Percentiles rank a stretch among this genome's conserved stretches.
Conservation (phyloP, 768 basidiomycete genomes). For the Nevesoporus exiguus region DNA sequence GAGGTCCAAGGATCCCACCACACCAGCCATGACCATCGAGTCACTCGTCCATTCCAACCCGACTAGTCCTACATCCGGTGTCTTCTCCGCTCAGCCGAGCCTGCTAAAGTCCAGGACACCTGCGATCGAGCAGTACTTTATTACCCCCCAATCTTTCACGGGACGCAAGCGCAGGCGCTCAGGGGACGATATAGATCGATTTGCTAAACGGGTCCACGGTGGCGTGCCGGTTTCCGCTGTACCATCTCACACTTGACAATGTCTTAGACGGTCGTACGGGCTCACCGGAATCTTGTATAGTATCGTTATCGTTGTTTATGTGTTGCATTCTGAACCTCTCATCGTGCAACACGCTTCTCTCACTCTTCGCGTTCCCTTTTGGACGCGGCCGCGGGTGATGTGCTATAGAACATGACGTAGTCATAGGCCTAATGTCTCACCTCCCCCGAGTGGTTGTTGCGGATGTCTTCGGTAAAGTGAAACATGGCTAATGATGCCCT, state of each 20-base stretch:
- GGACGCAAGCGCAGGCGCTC: constrained; percentile 31
- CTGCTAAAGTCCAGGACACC: constrained; percentile 29
- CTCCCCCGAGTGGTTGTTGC: not conserved
- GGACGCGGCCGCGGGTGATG: not conserved
- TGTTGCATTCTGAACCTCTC: constrained; percentile 1
- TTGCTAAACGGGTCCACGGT: constrained; percentile 21
- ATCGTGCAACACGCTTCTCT: not conserved
- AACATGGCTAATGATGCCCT: not conserved
- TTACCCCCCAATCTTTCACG: constrained; percentile 16
- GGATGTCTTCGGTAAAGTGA: constrained; percentile 7
- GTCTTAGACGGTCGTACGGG: not conserved
- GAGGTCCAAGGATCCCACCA: constrained; percentile 34
- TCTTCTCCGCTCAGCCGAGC: constrained; percentile 15
- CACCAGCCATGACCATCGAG: constrained; percentile 54
- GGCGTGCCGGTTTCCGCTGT: constrained; percentile 10
- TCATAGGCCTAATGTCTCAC: constrained; percentile 8
- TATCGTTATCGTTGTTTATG: constrained; percentile 27
- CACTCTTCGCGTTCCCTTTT: not conserved
- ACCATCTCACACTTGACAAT: constrained; percentile 15
- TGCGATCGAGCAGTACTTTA: constrained; percentile 38
- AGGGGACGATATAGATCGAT: constrained; percentile 22
- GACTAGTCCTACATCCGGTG: constrained; percentile 48
- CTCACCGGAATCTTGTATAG: constrained; percentile 21
- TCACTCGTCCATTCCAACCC: constrained; percentile 70
- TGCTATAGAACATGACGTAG: not conserved